Evolutionary conservation across 1,139 yeast genomes (phyloP), one percentile per base, ranked within the genome.

Genomic region (Hyphopichia khmerensis): DNA sequence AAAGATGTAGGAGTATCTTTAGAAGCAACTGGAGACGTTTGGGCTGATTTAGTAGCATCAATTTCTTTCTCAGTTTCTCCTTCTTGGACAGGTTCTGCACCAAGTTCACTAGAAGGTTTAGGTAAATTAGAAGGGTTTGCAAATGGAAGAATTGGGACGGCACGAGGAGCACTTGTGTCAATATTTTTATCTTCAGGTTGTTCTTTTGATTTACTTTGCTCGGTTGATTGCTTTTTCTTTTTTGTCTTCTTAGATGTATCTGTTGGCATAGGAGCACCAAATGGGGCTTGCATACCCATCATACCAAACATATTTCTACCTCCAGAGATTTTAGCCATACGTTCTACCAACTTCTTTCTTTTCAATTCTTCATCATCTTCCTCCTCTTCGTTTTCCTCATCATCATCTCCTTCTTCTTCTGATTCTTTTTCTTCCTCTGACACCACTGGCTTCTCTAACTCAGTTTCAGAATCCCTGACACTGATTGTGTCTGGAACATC

Each of bases 291-390:
- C 67, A 83, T 81, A 3, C 87, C 88, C 75, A 84, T 80, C 82
- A 84, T 82, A 31, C 93, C 93, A 65, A 81, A 80, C 86, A 87
- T 85, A 42, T 95, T 95, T 59, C 95, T 84, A 13, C 96, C 96
- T 15, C 91, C 91, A 0, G 98, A 87, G 21, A 95, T 78, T 55
- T 86, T 89, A 16, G 99, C 99, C 97, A 93, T 93, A 51, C 98
- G 80, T 52, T 88, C 96, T 29, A 96, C 84, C 44, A 93, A 73
- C 14, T 84, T 89, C 45, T 86, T 78, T 55, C 95, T 79, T 47
- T 85, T 80, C 15, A 84, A 73, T 51, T 89, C 96, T 59, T 90
- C 98, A 38, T 83, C 85, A 36, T 84, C 91, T 36, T 77, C 67
- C 1, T 61, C 69, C 6, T 57, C 65, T n/a, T 51, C 61, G 2